Evolutionary conservation across 306 rosid species (phyloP), one percentile per base, ranked within the genome.

Genomic region (Medicago ruthenica): DNA sequence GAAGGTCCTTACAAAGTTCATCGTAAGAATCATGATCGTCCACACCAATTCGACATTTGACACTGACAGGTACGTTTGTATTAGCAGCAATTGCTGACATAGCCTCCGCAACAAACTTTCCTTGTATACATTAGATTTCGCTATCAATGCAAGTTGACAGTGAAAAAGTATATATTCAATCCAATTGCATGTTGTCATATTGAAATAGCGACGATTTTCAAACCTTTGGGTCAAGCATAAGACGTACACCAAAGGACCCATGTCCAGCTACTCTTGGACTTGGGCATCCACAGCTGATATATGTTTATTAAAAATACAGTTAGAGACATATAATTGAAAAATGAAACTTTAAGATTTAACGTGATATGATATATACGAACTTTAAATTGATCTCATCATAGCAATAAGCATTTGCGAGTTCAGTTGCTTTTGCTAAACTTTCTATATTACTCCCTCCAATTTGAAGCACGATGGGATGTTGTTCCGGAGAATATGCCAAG

Each of bases 161-260:
- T 40, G 24, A 81, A 86, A 57, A 55, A 1, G 10, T 51, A 67
- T 66, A 80, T 1, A 65, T 15, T 65, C 10, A 53, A 58, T 62
- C 8, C 22, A 53, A 13, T 77, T 27, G 80, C 78, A 84, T 59
- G 27, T 47, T 27, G 12, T 58, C 31, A 61, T 20, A 68, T 72
- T 71, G 22, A 63, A 77, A 58, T 74, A 68, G 73, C 64, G 48
- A 58, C n/a, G 39, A 44, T 66, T 75, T 73, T 67, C 92, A 86
- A 87, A 92, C 98, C 98, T 89, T 90, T 62, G 98, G 93, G 70
- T 95, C 92, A 77, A 95, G 97, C 98, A 92, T 95, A 64, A 95
- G 97, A 53, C 93, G 71, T 72, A 83, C 97, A 61, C 97, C 97
- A 73, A 95, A 95, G 87, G 97, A 90, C 75, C 98, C 98, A 73